These are phyloP conservation scores for Ricinus communis DNA, from an alignment of 345 rosid species.

Conservation along the genomic window DNA sequence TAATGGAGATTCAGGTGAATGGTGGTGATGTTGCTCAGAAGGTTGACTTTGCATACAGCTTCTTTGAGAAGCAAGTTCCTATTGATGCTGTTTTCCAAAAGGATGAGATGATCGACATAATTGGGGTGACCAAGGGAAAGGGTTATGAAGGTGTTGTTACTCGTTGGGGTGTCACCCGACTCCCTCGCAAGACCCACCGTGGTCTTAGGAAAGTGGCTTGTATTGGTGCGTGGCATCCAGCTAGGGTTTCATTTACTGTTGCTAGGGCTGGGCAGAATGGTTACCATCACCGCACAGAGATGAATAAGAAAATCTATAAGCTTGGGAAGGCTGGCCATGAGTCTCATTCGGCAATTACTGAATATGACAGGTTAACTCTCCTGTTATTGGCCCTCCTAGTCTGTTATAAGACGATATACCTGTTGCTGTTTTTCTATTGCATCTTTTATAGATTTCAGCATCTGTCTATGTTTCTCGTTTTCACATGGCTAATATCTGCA, in stretches of 20 bases:
- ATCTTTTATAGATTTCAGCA: not conserved
- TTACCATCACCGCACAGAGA: slow-evolving; percentile 86
- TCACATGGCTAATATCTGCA: not conserved
- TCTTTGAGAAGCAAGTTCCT: slow-evolving; percentile 84
- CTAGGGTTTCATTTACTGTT: slow-evolving; percentile 84
- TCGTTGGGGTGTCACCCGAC: slow-evolving; percentile 92
- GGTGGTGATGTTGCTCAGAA: slow-evolving; percentile 74
- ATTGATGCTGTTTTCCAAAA: slow-evolving; percentile 80
- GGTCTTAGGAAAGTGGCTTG: slow-evolving; percentile 95
- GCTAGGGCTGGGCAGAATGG: slow-evolving; percentile 97
- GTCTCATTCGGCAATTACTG: slow-evolving; percentile 68
- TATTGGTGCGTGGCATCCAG: slow-evolving; percentile 97
- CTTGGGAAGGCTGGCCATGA: slow-evolving; percentile 71
- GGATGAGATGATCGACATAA: slow-evolving; percentile 83
- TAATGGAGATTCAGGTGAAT: slow-evolving; percentile 87
- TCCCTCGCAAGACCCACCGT: slow-evolving; percentile 86
- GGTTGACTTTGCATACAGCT: slow-evolving; percentile 71
- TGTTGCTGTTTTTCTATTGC: not conserved
- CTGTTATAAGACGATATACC: not conserved
- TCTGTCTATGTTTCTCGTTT: not conserved
- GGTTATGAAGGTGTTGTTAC: slow-evolving; percentile 92
- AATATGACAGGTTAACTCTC: slow-evolving; percentile 62
- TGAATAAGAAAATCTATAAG: slow-evolving; percentile 85
- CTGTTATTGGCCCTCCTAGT: too few relatives aligned
- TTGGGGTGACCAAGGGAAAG: slow-evolving; percentile 85